Base-by-base conservation (phyloP, 768 basidiomycete genomes). In the Pulveroboletus sp. region DNA sequence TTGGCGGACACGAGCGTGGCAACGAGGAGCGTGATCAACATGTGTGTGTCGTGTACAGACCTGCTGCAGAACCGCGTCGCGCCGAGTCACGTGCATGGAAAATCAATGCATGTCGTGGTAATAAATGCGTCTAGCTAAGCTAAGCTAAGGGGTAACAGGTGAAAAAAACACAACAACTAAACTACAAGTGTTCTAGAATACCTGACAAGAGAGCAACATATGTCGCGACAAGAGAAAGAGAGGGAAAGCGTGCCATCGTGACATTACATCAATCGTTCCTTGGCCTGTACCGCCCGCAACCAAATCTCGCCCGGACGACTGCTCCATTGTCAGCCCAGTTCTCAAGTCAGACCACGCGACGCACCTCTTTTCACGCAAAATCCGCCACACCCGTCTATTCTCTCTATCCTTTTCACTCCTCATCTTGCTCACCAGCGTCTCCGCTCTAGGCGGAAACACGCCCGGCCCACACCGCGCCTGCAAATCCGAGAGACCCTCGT, bases 311-410 rank as follows among this genome's bases (percentile, higher is more conserved):
- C 60, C n/a, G 62, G 62, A 21, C 54, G 62, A 11, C 62, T 63
- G n/a, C n/a, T n/a, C n/a, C n/a, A n/a, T n/a, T n/a, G 35, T 16
- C 16, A 13, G n/a, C 6, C 12, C 47, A 86, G 78, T 82, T 82
- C n/a, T n/a, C n/a, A n/a, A 87, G 39, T 86, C 83, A 66, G 11
- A 40, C 7, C 38, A 17, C 11, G 6, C 23, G 14, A 69, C 74
- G 14, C n/a, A 81, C 88, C 88, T 91, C 68, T 78, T 81, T 67
- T 88, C 90, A 42, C 90, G 73, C 59, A 93, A 61, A 43, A 93
- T 80, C 44, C 87, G 71, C 67, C 82, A 93, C 19, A 85, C 82
- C 51, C 71, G 72, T 55, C 71, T 75, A n/a, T 69, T 69, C 20
- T 77, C 79, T 49, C 67, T 67, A 16, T 71, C 70, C 23, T 68